phyloP scores from a whole-genome alignment of 2,329 filamentous ascomycete genomes.

The Metarhizium rileyi region DNA sequence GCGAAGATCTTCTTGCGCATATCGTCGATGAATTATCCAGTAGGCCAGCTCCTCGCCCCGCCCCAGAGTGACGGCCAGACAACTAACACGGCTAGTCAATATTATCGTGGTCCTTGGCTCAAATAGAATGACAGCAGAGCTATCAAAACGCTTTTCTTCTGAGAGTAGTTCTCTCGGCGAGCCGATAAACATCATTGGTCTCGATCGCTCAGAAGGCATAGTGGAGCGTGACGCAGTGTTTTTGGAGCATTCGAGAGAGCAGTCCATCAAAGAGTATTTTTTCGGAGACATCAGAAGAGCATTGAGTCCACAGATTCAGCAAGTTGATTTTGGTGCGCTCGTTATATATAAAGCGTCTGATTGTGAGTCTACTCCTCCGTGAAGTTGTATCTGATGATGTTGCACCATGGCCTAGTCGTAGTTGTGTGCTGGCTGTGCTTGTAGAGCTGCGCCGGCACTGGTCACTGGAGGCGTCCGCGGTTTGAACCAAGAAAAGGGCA shows the following conservation, averaged over 20 bases:
- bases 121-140: slow-evolving; percentile 63
- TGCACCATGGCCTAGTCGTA: not conserved
- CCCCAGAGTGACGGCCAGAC: not conserved
- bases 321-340: slow-evolving; percentile 66
- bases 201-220: slow-evolving; percentile 80
- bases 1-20: slow-evolving; percentile 71
- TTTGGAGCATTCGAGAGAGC: slow-evolving; percentile 63
- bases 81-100: slow-evolving; percentile 55
- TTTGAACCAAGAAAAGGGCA: not conserved
- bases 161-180: slow-evolving; percentile 52
- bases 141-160: slow-evolving; percentile 57
- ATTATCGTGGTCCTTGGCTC: slow-evolving; percentile 76
- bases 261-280: slow-evolving; percentile 84
- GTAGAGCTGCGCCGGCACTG: not conserved
- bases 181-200: slow-evolving; percentile 60
- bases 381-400: not conserved
- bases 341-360: slow-evolving; percentile 62
- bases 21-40: slow-evolving; percentile 50
- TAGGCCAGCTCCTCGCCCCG: slow-evolving; percentile 14
- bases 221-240: slow-evolving; percentile 66
- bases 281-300: slow-evolving; percentile 72
- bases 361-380: slow-evolving; percentile 32
- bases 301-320: slow-evolving; percentile 79
- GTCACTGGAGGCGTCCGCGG: not conserved
- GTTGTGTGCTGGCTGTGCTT: not conserved